Conservation (phyloP, 495 filamentous ascomycete species). For the Xylaria scruposa region DNA sequence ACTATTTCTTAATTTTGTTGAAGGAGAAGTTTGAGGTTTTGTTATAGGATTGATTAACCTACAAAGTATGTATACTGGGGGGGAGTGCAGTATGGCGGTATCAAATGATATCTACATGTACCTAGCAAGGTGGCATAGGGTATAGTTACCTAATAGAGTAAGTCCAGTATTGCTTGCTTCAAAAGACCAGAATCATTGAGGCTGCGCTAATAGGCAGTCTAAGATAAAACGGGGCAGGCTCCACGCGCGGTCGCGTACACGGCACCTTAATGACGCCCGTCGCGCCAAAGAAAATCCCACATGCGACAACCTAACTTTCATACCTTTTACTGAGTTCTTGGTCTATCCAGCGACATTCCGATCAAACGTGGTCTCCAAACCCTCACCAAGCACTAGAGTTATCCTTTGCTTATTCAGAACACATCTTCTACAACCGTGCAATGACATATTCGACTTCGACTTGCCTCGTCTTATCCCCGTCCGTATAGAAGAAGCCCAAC, state of each 20-base stretch:
- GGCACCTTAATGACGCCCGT: conserved; percentile 26
- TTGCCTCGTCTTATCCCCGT: background rate
- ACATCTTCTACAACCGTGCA: background rate
- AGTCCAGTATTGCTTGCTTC: background rate
- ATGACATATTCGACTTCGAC: conserved; percentile 11
- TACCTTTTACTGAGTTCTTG: background rate
- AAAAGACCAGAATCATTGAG: background rate
- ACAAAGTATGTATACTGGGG: background rate
- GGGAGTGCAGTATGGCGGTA: background rate
- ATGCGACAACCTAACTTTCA: conserved; percentile 23
- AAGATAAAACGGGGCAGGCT: conserved; percentile 12
- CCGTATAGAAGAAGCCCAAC: conserved; percentile 7
- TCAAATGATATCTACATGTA: background rate
- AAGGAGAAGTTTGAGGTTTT: too few species aligned
- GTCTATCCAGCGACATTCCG: conserved; percentile 6
- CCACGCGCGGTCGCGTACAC: conserved; percentile 22
- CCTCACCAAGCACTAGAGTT: background rate
- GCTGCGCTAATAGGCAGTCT: background rate
- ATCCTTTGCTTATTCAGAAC: background rate
- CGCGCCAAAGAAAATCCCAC: conserved; percentile 29
- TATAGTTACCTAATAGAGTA: background rate
- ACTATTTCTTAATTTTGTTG: too few species aligned
- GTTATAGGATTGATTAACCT: too few species aligned
- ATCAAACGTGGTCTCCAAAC: background rate
- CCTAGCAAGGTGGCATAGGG: background rate